A percentile compares a stretch with the other conserved stretches of the same genome.
Evolutionary conservation across 305 asterid genomes (phyloP).

Genomic region (Solanum hybrid): DNA sequence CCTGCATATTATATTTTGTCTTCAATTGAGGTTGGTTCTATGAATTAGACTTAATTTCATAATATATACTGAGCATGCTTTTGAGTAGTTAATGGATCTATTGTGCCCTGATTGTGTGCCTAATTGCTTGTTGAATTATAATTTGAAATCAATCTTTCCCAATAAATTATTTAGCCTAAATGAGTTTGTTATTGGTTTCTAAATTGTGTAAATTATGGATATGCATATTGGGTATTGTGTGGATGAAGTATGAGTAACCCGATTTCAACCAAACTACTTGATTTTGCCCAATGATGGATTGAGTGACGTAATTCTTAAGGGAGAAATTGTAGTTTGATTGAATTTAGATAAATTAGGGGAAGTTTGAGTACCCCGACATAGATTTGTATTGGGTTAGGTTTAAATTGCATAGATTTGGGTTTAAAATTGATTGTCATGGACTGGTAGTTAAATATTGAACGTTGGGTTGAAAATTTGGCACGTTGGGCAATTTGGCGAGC

Average conservation of each 20-base stretch:
- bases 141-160: not conserved
- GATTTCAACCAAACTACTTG: not conserved
- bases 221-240: not conserved
- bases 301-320: not conserved
- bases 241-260: not conserved
- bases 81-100: not conserved
- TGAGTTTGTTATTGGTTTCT: not conserved
- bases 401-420: not conserved
- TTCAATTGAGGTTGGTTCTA: not conserved
- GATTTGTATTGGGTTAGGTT: not conserved
- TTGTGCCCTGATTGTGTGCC: not conserved
- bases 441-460: too few species aligned
- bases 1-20: not conserved
- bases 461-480: not conserved
- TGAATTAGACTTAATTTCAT: not conserved
- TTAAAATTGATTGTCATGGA: not conserved
- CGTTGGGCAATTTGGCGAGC: not conserved
- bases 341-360: not conserved
- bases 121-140: not conserved
- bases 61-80: not conserved
- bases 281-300: not conserved
- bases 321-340: not conserved
- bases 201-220: too few species aligned
- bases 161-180: not conserved
- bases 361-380: not conserved